Base-by-base conservation (phyloP, 179 eudicot genomes). In the Patellifolia procumbens region DNA sequence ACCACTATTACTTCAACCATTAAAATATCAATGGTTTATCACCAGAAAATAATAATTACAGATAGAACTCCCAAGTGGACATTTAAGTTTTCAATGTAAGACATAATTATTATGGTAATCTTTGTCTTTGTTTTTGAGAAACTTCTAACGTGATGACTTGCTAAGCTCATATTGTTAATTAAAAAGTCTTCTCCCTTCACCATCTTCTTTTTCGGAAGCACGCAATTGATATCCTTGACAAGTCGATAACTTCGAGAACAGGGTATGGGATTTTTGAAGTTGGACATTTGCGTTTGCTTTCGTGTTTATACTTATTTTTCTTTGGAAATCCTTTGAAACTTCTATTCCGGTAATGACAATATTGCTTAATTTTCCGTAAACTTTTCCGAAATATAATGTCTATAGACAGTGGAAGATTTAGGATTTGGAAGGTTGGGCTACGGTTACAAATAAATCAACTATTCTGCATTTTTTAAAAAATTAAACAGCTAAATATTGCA, bases 131-230 rank as follows among this genome's bases (percentile, higher is more conserved):
- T 26, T 26, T 66, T 55, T 42, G 24, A 31, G 32, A 68, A 66
- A 45, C 43, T 42, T 26, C 66, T 55, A 19, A 45, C 52, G 20
- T 59, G 49, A 56, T 29, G 9, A 19, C 42, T 56, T 39, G 5
- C 19, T 46, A 19, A 74, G 16, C 28, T n/a, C 9, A 4, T 39
- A 39, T 10, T 39, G 45, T 10, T 39, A 39, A 39, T 39, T 3
- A 39, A 5, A n/a, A 39, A 7, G 15, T 45, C 32, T 45, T 35
- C 39, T 61, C 68, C 13, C 72, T 10, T 69, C 45, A 5, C 13
- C 72, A 9, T 69, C 45, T 4, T 65, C 83, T 81, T 81, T 81
- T 76, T 81, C 65, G 28, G 3, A 48, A 20, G 32, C 68, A 81
- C 80, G 53, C 80, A 65, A 76, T 29, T 19, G 20, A 35, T 22